A percentile compares a stretch with the other conserved stretches of the same genome.
Conservation (phyloP, 2,329 filamentous ascomycete genomes). For the Nigrospora oryzae region DNA sequence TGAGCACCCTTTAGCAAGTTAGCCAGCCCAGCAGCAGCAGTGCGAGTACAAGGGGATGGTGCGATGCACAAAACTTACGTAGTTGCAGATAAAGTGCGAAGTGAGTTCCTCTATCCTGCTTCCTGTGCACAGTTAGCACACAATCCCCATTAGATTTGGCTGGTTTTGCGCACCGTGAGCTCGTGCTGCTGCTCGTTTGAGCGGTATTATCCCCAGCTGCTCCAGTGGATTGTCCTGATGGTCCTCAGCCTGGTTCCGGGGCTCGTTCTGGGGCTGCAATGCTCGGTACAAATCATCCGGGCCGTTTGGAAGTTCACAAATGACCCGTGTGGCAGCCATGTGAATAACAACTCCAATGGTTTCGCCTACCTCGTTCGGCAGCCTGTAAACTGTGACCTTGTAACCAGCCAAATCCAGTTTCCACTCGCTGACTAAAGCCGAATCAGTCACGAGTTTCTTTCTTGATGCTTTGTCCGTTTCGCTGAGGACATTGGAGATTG, state of each 20-base stretch:
- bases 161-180: constrained; percentile 21
- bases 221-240: no score
- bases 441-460: no score
- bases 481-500: constrained; percentile 9
- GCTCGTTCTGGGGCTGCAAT: constrained; percentile 27
- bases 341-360: constrained; percentile 45
- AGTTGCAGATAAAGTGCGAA: constrained; percentile 45
- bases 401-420: constrained; percentile 11
- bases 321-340: constrained; percentile 43
- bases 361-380: constrained; percentile 32
- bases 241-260: constrained; percentile 8
- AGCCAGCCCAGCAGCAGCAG: constrained; percentile 11
- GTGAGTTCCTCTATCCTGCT: constrained; percentile 33
- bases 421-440: constrained; percentile 1
- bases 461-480: no score
- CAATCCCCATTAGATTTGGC: constrained; percentile 3
- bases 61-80: constrained; percentile 22
- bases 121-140: constrained; percentile 19
- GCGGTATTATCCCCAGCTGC: constrained; percentile 17
- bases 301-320: constrained; percentile 43
- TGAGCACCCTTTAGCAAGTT: constrained; percentile 42
- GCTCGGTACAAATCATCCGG: constrained; percentile 51
- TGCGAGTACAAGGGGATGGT: neutral
- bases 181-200: constrained; percentile 32
- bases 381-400: constrained; percentile 27